Evolutionary conservation across 139 green algal species (phyloP), one percentile per base, ranked within the genome.

Genomic region (Coelastrella sp.): DNA sequence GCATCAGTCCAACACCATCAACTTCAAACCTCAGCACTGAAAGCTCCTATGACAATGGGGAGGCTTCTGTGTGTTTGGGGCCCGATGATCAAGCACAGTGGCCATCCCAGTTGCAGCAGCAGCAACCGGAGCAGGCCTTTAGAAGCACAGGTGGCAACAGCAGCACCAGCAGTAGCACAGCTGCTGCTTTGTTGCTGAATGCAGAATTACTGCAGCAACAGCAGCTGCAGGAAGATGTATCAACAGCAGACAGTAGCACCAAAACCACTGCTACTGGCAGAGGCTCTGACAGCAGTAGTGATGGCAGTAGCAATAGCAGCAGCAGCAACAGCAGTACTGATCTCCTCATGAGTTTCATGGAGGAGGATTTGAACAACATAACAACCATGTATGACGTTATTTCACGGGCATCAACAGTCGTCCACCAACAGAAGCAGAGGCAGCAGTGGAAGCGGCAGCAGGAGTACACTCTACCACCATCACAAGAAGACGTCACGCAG

Each of bases 331-430:
- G 20, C 35, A 17, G n/a, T 56, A 85, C 14, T 8, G 79, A n/a
- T 11, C 24, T 85, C 17, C n/a, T 86, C 9, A 70, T 88, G 82
- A 88, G 82, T 19, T 70, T 88, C 12, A 72, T 79, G 15, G 75
- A 90, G 6, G 86, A 90, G 17, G 74, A 78, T n/a, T 20, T 85
- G 4, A 22, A 49, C 8, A 22, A 7, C 75, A 74, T 76, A 8
- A 20, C n/a, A n/a, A 79, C 14, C 14, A 84, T 90, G 73, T 83
- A 78, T 83, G 86, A 90, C 74, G 58, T 83, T 24, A 89, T 89
- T 58, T 79, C 65, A 35, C 68, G 84, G 9, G 84, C 84, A 24
- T 75, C 82, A 78, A 9, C 10, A 19, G 68, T 87, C 0, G 25
- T 27, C 22, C 59, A 60, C 17, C 25, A 83, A 22, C 86, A 84